Evolutionary conservation across 2,329 filamentous ascomycete genomes (phyloP).

Genomic region (Sarocladiaceae sp.): DNA sequence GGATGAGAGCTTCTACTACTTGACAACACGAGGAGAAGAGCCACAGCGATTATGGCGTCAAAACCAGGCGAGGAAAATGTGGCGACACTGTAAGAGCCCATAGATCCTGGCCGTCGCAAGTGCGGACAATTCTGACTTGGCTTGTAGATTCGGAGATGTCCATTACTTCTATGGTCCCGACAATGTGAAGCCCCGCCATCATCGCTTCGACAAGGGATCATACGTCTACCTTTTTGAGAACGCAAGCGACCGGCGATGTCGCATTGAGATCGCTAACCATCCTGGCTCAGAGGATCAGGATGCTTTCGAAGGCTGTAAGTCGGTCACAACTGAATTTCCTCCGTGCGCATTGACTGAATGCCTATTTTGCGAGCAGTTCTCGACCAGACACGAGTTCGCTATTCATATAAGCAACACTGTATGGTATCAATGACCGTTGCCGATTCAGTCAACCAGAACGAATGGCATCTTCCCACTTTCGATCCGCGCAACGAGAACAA

Average conservation of each 20-base stretch:
- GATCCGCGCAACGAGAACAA: constrained; percentile 71
- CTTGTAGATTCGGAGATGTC: constrained; percentile 66
- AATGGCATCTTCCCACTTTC: constrained; percentile 74
- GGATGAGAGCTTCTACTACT: too few species aligned
- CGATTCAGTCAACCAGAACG: constrained; percentile 44
- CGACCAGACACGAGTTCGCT: constrained; percentile 59
- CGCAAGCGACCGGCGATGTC: constrained; percentile 59
- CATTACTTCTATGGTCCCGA: constrained; percentile 77
- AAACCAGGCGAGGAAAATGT: constrained; percentile 46
- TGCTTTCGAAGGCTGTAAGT: constrained; percentile 71
- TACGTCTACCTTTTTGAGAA: constrained; percentile 81
- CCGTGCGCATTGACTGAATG: background rate
- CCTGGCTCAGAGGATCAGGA: constrained; percentile 73
- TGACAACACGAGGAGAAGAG: too few species aligned
- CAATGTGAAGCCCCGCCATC: constrained; percentile 63
- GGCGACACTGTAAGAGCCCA: constrained; percentile 42
- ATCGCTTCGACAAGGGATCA: constrained; percentile 75
- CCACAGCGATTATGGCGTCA: constrained; percentile 38
- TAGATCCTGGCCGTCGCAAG: background rate
- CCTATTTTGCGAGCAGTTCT: constrained; percentile 47
- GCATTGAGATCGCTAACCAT: constrained; percentile 72
- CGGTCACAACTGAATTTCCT: background rate
- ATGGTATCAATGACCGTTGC: constrained; percentile 65
- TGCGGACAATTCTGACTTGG: background rate
- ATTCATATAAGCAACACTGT: constrained; percentile 71